A percentile compares a stretch with the other conserved stretches of the same genome.
These are phyloP conservation scores for Seminavis robusta DNA, from an alignment of 108 stramenopile genomes.

Conservation along the genomic window DNA sequence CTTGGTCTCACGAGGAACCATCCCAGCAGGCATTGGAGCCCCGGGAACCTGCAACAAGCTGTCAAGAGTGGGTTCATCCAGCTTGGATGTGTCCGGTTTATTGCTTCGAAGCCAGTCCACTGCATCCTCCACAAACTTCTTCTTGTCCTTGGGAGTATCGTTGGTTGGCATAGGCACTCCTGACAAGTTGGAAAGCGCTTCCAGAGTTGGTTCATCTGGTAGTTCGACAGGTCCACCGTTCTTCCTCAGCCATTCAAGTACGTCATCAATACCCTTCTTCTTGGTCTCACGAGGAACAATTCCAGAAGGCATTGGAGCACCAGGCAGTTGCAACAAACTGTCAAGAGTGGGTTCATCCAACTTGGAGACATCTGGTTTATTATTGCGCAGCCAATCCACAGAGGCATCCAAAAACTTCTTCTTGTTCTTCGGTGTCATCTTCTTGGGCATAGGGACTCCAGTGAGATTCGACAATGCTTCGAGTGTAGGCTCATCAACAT, in stretches of 20 bases:
- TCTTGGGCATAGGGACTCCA: background rate
- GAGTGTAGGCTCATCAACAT: slow-evolving; percentile 5
- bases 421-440: background rate
- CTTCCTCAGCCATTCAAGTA: slow-evolving; percentile 30
- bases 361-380: slow-evolving; percentile 11
- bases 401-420: slow-evolving; percentile 2
- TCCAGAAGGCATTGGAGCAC: background rate
- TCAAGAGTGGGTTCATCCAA: slow-evolving; percentile 12
- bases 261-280: slow-evolving; percentile 17
- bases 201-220: background rate
- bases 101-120: slow-evolving; percentile 32
- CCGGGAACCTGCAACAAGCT: too few species aligned
- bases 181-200: background rate
- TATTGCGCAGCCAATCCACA: slow-evolving; percentile 29
- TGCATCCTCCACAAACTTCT: slow-evolving; percentile 17
- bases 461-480: slow-evolving; percentile 4
- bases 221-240: background rate
- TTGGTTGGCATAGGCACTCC: slow-evolving; percentile 4
- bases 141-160: slow-evolving; percentile 6
- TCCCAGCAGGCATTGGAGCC: too few species aligned
- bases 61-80: slow-evolving; percentile 17
- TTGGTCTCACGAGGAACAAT: background rate
- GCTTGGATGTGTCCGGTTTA: slow-evolving; percentile 1
- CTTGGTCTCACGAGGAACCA: too few species aligned
- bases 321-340: slow-evolving; percentile 5